phyloP scores from a whole-genome alignment of 345 rosid genomes.

The Reutealis trisperma region DNA sequence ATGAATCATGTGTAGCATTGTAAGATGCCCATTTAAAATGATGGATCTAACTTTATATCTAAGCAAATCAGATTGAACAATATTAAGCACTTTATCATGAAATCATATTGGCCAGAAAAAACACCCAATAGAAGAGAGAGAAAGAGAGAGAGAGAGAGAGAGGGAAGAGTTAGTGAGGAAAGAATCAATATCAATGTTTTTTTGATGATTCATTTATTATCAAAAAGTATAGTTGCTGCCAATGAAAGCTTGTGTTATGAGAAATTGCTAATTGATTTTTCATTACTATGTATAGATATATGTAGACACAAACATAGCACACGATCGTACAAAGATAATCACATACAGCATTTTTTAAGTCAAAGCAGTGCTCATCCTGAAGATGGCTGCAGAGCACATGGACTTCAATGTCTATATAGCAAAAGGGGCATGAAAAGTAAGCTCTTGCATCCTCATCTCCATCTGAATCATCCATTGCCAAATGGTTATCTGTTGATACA shows the following conservation, averaged over 20 bases:
- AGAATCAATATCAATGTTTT: background rate
- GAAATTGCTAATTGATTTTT: too few relatives aligned
- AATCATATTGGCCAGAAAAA: background rate
- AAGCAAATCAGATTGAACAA: background rate
- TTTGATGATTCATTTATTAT: background rate
- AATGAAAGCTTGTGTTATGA: background rate
- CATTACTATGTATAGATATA: too few relatives aligned
- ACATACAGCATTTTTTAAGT: conserved; percentile 58
- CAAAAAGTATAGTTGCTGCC: background rate
- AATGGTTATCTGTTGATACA: conserved; percentile 30
- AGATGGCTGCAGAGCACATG: conserved; percentile 48
- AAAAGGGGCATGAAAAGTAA: conserved; percentile 57
- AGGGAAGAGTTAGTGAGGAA: background rate
- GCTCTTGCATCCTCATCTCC: conserved; percentile 52
- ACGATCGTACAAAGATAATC: conserved; percentile 12
- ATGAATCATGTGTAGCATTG: background rate
- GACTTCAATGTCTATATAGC: conserved; percentile 53
- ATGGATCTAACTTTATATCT: background rate
- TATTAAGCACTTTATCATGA: background rate
- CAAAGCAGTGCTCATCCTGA: conserved; percentile 65
- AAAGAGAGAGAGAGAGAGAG: background rate
- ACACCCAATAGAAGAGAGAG: background rate
- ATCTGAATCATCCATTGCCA: conserved; percentile 32
- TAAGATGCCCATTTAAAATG: background rate
- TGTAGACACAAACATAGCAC: background rate